Evolutionary conservation across 495 filamentous ascomycete species (phyloP), one percentile per base, ranked within the genome.

Genomic region (Xylaria cubensis): DNA sequence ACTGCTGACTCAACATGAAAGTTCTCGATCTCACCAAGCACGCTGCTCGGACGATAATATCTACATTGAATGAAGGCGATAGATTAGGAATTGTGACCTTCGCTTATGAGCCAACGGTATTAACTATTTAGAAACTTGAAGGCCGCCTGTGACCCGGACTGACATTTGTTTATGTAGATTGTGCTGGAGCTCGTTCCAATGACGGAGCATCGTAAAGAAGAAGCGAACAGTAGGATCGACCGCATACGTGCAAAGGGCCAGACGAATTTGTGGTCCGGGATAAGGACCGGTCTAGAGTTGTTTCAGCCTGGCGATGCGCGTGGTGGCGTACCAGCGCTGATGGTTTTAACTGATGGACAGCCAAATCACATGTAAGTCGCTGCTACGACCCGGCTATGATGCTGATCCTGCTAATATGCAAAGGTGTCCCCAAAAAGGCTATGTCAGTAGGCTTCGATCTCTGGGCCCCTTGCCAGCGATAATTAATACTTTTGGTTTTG

Each of bases 401-500:
- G 44, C 6, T 34, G n/a, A 39, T 12, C 7, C 19, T 32, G 15
- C 67, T 69, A 39, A 69, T 24, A 36, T 12, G 17, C 13, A 29
- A 50, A 69, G 56, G n/a, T 50, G 44, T 19, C 58, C 58, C 21
- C 24, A 32, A 42, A 62, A 77, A 70, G 83, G 83, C 3, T 86
- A 82, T 53, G 70, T 86, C 19, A 75, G 75, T 12, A 83, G 80
- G 68, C 77, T 86, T 36, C 77, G 76, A 50, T 34, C 2, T 17
- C 3, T 42, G 24, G 72, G 69, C n/a, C 26, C 61, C 7, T 74
- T 84, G 13, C 81, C 82, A 8, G 77, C 82, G 4, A 77, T 78
- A 3, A 81, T 86, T 21, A 80, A 85, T 67, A 86, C 85, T 0
- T 86, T 86, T 71, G 85, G 84, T 5, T 86, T 86, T 63, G 84